These are phyloP conservation scores for Fusarium falciforme DNA, from an alignment of 2,329 filamentous ascomycete genomes.

Conservation along the genomic window DNA sequence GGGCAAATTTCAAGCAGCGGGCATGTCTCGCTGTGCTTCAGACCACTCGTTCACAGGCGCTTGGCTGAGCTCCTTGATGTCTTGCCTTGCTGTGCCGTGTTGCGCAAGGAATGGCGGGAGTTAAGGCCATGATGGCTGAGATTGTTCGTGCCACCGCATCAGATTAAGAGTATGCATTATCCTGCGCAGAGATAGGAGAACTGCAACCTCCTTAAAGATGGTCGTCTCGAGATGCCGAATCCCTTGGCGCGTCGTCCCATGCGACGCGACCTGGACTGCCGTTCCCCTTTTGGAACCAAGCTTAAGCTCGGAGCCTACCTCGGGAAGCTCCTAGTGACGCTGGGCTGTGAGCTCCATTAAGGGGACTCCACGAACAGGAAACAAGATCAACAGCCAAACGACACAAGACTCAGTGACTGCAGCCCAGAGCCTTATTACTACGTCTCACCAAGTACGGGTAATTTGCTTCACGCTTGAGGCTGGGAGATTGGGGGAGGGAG, in stretches of 20 bases:
- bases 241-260: not conserved
- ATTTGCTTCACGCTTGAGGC: conserved; percentile 30
- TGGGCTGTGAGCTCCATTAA: not conserved
- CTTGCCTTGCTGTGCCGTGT: conserved; percentile 10
- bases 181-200: not conserved
- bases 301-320: conserved; percentile 18
- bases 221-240: not conserved
- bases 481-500: conserved; percentile 1
- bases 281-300: conserved; percentile 38
- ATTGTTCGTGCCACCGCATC: not conserved
- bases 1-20: not conserved
- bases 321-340: not conserved
- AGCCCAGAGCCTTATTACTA: not conserved
- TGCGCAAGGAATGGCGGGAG: not conserved
- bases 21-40: conserved; percentile 16
- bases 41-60: conserved; percentile 1
- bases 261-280: conserved; percentile 16
- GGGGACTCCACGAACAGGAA: not conserved
- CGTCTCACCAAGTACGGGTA: conserved; percentile 19
- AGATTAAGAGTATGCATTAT: not conserved
- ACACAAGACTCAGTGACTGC: not conserved
- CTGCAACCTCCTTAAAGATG: not conserved
- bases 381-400: not conserved
- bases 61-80: conserved; percentile 3
- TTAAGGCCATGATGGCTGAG: not conserved